Conservation (phyloP, 2,329 filamentous ascomycete genomes). For the Atkinsonella texensis region DNA sequence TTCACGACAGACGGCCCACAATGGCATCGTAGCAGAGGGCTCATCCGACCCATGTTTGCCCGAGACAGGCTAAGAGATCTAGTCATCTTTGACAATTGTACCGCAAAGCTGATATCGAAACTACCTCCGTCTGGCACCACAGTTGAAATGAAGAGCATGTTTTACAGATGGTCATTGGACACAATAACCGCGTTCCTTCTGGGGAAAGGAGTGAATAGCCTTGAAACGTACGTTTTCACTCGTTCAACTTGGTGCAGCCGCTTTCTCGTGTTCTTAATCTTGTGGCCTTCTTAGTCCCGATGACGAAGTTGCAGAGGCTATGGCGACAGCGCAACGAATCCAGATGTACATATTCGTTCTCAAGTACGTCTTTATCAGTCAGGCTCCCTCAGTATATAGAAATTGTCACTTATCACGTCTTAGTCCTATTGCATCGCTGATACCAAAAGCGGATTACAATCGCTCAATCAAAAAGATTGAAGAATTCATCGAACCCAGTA, state of each 20-base stretch:
- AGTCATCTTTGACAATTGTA: constrained; percentile 46
- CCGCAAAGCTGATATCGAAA: constrained; percentile 42
- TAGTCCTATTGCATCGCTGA: constrained; percentile 45
- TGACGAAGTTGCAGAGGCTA: constrained; percentile 54
- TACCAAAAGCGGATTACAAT: constrained; percentile 49
- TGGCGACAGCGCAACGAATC: constrained; percentile 55
- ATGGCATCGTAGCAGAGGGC: constrained; percentile 41
- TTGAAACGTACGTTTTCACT: constrained; percentile 22
- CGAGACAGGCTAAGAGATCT: constrained; percentile 36
- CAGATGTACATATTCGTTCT: constrained; percentile 49
- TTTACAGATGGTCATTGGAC: constrained; percentile 55
- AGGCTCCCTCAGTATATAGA: neutral
- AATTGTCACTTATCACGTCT: neutral
- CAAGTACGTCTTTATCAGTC: constrained; percentile 16
- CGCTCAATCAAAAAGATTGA: constrained; percentile 54
- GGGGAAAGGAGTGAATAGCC: constrained; percentile 40
- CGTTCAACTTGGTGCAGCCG: constrained; percentile 18
- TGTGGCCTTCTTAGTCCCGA: constrained; percentile 26
- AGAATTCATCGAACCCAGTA: constrained; percentile 57
- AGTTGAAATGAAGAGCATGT: constrained; percentile 49
- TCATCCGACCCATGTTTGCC: constrained; percentile 42
- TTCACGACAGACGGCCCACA: constrained; percentile 38
- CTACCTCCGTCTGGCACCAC: constrained; percentile 41
- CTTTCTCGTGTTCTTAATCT: constrained; percentile 26
- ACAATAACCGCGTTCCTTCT: constrained; percentile 58